Evolutionary conservation across 73 alveolate species (phyloP).

Genomic region (Stentor roeselii): DNA sequence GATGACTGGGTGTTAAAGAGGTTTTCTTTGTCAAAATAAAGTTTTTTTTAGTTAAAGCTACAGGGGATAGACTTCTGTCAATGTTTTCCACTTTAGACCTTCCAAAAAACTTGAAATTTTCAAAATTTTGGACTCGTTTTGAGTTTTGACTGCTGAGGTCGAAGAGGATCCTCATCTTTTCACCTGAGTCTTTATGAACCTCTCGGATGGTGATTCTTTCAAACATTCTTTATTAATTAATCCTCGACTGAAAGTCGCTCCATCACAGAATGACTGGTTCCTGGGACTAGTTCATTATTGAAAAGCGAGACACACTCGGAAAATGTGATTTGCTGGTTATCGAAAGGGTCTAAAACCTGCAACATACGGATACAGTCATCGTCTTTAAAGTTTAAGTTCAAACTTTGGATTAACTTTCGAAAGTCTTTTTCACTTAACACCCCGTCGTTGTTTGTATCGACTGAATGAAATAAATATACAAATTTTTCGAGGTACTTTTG

Average conservation of each 20-base stretch:
- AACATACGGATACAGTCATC: slow-evolving; percentile 75
- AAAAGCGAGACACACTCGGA: slow-evolving; percentile 91
- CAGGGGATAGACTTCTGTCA: no score
- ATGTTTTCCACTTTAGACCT: no score
- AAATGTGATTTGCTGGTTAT: slow-evolving; percentile 90
- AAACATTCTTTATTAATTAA: no score
- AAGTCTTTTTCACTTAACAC: slow-evolving; percentile 87
- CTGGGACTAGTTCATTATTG: slow-evolving; percentile 41
- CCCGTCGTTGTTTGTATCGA: slow-evolving; percentile 89
- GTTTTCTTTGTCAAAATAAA: no score
- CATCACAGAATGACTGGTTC: background rate
- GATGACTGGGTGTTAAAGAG: no score
- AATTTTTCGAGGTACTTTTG: slow-evolving; percentile 88
- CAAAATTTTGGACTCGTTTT: no score
- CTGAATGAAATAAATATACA: slow-evolving; percentile 69
- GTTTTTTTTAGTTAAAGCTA: no score
- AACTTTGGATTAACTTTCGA: slow-evolving; percentile 65
- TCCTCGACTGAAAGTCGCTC: background rate
- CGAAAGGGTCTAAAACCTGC: slow-evolving; percentile 88
- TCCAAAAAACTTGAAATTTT: no score
- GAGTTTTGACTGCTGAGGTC: no score
- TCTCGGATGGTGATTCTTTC: no score
- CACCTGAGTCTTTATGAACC: no score
- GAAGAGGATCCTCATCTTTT: no score
- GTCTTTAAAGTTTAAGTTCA: slow-evolving; percentile 69